Conservation (phyloP, 2,329 filamentous ascomycete species). For the Pseudofabraea citricarpa region DNA sequence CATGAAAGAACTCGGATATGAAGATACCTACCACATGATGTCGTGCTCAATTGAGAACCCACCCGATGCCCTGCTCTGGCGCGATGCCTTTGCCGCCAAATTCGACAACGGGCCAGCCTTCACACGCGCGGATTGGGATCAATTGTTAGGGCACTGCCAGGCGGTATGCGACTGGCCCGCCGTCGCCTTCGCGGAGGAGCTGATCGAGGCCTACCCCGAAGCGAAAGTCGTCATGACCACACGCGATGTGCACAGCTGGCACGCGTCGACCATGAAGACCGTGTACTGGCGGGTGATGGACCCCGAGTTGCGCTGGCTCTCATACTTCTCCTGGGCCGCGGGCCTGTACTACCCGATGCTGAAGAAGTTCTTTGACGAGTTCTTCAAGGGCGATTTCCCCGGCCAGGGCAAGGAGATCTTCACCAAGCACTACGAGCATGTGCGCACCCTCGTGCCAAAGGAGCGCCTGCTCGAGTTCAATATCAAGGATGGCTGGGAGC, state of each 20-base stretch:
- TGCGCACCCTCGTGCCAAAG: conserved; percentile 38
- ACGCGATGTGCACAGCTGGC: conserved; percentile 55
- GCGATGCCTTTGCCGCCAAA: conserved; percentile 60
- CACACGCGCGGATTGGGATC: conserved; percentile 63
- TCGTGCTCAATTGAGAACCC: conserved; percentile 64
- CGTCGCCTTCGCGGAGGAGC: conserved; percentile 62
- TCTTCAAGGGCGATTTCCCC: conserved; percentile 64
- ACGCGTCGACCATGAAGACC: conserved; percentile 59
- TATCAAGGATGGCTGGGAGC: conserved; percentile 39
- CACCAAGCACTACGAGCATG: conserved; percentile 48
- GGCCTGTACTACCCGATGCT: conserved; percentile 68
- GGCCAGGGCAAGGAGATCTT: conserved; percentile 60
- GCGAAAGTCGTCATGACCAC: conserved; percentile 67
- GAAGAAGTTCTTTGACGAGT: conserved; percentile 62
- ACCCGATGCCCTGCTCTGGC: conserved; percentile 64
- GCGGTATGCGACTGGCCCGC: conserved; percentile 67
- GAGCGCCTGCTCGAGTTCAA: conserved; percentile 38
- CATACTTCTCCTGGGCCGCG: conserved; percentile 58
- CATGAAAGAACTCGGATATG: conserved; percentile 60
- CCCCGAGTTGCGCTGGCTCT: conserved; percentile 50
- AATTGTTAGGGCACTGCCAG: conserved; percentile 60
- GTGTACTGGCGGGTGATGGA: conserved; percentile 64
- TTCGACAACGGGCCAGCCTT: conserved; percentile 56
- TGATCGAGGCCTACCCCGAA: conserved; percentile 67
- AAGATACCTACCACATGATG: conserved; percentile 72